Evolutionary conservation across 352 stramenopile genomes (phyloP).

Genomic region (Phytopythium sindhum): DNA sequence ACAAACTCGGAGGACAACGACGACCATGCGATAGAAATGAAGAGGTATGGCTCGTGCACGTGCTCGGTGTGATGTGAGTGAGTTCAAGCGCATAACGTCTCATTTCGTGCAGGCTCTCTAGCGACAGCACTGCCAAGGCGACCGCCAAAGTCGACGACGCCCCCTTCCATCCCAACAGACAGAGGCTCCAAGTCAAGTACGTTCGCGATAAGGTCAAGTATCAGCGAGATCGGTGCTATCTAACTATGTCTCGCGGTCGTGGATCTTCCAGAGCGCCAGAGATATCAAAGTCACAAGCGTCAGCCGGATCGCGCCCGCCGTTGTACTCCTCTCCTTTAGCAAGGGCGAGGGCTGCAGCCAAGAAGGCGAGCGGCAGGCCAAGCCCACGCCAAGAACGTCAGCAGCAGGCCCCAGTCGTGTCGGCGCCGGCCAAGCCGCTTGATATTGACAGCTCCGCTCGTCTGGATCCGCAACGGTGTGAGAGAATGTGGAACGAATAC

Average conservation of each 20-base stretch:
- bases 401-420: background rate
- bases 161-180: slow-evolving; percentile 1
- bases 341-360: background rate
- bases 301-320: background rate
- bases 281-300: background rate
- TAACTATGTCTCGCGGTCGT: background rate
- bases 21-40: slow-evolving; percentile 5
- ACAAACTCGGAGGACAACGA: slow-evolving; percentile 12
- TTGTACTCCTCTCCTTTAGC: background rate
- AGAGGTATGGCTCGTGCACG: background rate
- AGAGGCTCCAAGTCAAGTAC: slow-evolving; percentile 10
- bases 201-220: background rate
- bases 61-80: background rate
- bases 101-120: background rate
- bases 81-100: background rate
- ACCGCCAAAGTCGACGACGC: slow-evolving; percentile 2
- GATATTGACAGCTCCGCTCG: slow-evolving; percentile 38
- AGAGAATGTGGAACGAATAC: slow-evolving; percentile 79
- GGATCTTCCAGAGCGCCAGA: slow-evolving; percentile 3
- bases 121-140: background rate
- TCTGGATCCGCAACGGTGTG: slow-evolving; percentile 64
- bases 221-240: background rate
- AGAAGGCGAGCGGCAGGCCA: background rate
- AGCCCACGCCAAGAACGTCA: background rate
- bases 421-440: slow-evolving; percentile 10